phyloP scores from a whole-genome alignment of 1,284 basidiomycete species.

The Takashimella koratensis region DNA sequence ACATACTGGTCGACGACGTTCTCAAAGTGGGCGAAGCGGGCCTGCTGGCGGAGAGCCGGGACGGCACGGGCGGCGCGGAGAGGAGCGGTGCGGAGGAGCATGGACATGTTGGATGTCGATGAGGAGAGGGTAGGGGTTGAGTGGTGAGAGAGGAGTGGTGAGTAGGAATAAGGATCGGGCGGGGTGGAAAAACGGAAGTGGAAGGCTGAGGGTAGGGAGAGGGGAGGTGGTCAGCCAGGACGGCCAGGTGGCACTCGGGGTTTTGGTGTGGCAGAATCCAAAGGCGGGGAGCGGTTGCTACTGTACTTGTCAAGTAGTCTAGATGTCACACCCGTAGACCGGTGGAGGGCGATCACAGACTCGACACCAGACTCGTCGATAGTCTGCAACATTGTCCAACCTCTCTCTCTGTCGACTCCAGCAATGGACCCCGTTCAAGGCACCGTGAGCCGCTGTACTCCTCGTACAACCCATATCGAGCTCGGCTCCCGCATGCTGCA shows the following conservation, averaged over 20 bases:
- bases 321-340: too few species aligned
- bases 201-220: background rate
- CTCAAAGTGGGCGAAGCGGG: conserved; percentile 31
- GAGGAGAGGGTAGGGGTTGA: too few species aligned
- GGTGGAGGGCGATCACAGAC: too few species aligned
- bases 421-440: too few species aligned
- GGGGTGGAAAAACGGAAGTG: background rate
- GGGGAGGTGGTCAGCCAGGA: background rate
- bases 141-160: conserved; percentile 4
- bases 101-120: conserved; percentile 32
- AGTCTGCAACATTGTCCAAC: too few species aligned
- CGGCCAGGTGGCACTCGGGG: background rate
- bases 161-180: too few species aligned
- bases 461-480: too few species aligned
- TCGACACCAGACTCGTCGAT: too few species aligned
- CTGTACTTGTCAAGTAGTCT: too few species aligned
- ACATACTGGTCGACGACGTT: conserved; percentile 39
- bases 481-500: conserved; percentile 37
- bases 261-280: background rate
- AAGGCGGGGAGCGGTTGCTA: background rate
- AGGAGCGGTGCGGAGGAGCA: conserved; percentile 26
- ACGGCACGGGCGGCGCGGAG: conserved; percentile 20
- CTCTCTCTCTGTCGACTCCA: too few species aligned
- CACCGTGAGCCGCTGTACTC: too few species aligned
- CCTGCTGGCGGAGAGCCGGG: conserved; percentile 17